phyloP scores from a whole-genome alignment of 2,329 filamentous ascomycete species.

The Cytospora mali region DNA sequence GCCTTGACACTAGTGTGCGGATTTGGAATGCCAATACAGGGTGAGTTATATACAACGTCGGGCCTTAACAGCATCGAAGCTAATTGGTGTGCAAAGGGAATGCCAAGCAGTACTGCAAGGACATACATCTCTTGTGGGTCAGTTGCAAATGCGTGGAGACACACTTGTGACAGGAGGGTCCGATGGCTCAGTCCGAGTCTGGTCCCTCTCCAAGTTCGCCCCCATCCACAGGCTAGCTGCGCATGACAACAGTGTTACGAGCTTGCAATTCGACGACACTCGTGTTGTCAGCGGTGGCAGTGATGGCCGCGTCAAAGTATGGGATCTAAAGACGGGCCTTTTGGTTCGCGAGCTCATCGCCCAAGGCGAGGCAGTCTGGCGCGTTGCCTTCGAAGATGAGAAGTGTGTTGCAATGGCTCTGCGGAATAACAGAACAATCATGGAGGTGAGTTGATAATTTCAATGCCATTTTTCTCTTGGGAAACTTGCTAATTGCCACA shows the following conservation, averaged over 20 bases:
- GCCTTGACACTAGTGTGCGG: constrained; percentile 91
- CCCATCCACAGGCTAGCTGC: constrained; percentile 93
- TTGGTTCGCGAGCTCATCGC: constrained; percentile 88
- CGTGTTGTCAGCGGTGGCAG: constrained; percentile 94
- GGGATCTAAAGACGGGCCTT: constrained; percentile 91
- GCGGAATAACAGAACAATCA: constrained; percentile 82
- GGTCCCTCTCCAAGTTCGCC: constrained; percentile 88
- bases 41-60: constrained; percentile 50
- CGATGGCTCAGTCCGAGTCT: constrained; percentile 93
- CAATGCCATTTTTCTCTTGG: not conserved
- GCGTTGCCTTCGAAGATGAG: constrained; percentile 97
- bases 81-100: constrained; percentile 52
- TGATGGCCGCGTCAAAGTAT: constrained; percentile 97
- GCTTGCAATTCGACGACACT: constrained; percentile 93
- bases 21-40: constrained; percentile 94
- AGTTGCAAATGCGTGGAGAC: constrained; percentile 92
- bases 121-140: constrained; percentile 94
- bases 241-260: constrained; percentile 98
- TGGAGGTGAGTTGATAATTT: constrained; percentile 73
- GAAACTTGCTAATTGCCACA: constrained; percentile 34
- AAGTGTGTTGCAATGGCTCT: constrained; percentile 96
- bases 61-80: constrained; percentile 30
- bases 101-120: constrained; percentile 92
- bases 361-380: constrained; percentile 94
- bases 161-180: constrained; percentile 95